Conservation (phyloP, 148 eudicot species). For the Chenopodium suecicum region DNA sequence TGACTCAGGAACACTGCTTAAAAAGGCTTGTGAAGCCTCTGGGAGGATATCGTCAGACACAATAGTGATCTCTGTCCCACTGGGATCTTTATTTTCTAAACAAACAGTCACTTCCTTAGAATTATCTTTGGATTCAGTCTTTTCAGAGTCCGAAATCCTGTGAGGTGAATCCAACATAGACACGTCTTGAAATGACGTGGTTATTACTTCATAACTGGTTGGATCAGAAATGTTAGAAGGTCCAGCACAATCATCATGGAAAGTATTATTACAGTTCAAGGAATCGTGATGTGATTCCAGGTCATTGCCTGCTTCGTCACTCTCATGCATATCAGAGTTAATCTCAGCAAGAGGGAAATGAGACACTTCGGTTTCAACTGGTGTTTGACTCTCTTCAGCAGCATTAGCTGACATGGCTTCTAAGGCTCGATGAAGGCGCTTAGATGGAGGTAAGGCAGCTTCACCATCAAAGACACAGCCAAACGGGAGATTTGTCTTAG, state of each 20-base stretch:
- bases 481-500: slow-evolving; percentile 38
- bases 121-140: slow-evolving; percentile 21
- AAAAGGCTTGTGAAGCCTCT: slow-evolving; percentile 26
- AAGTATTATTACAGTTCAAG: slow-evolving; percentile 18
- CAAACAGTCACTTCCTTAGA: slow-evolving; percentile 23
- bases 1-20: slow-evolving; percentile 22
- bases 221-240: slow-evolving; percentile 23
- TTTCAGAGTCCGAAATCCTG: slow-evolving; percentile 19
- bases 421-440: slow-evolving; percentile 93
- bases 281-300: slow-evolving; percentile 26
- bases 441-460: slow-evolving; percentile 95
- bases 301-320: slow-evolving; percentile 17
- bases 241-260: slow-evolving; percentile 24
- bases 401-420: slow-evolving; percentile 99
- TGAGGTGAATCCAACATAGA: slow-evolving; percentile 18
- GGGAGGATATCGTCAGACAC: slow-evolving; percentile 22
- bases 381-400: slow-evolving; percentile 55
- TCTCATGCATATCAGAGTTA: slow-evolving; percentile 28
- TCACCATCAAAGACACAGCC: slow-evolving; percentile 69
- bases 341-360: slow-evolving; percentile 18
- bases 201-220: slow-evolving; percentile 20
- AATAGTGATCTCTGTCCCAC: slow-evolving; percentile 18
- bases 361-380: slow-evolving; percentile 27
- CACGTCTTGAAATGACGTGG: slow-evolving; percentile 20
- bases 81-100: slow-evolving; percentile 21